Base-by-base conservation (phyloP, 208 protist species). In the Trypanosoma cruzi region DNA sequence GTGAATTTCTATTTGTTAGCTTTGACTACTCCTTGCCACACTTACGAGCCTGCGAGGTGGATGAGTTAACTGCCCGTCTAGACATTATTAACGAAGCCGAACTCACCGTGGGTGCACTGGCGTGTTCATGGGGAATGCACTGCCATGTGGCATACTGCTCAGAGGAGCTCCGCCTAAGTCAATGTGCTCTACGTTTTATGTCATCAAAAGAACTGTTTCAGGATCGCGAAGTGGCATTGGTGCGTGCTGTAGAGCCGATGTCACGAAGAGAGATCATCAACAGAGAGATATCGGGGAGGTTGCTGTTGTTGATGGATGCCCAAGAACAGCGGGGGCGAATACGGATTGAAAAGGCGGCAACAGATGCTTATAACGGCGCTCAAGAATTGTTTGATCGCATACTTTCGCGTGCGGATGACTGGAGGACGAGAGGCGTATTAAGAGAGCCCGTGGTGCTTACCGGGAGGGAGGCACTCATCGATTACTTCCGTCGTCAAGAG, bases 81-180 rank as follows among this genome's bases (percentile, higher is more conserved):
- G 62, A 78, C 34, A 78, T 87, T 46, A 73, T 87, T 48, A 68
- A 48, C 40, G 77, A 84, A 50, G 77, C 81, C 28, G 75, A 77
- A 57, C 46, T 83, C 31, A 61, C 59, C 20, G 64, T 81, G 14
- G 44, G 71, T 59, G 73, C 81, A 50, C 46, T 60, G n/a, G 69
- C 74, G 2, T 81, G 67, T 56, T 32, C 44, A 18, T 22, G 52
- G 34, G 77, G 73, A 16, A 53, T 72, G 40, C 64, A 72, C 32
- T 53, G 63, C 4, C 54, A 5, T 49, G 60, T 83, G 14, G 16
- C 11, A 16, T 82, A 83, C 34, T 67, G 54, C 57, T 60, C 64
- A 24, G 66, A 75, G 42, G 65, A 73, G 58, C 72, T 89, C 4
- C 70, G 70, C 28, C 71, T 62, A 24, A 49, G 44, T 10, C 71